Evolutionary conservation across 805 yeast species (phyloP).

Genomic region (Wickerhamiella siamensis): DNA sequence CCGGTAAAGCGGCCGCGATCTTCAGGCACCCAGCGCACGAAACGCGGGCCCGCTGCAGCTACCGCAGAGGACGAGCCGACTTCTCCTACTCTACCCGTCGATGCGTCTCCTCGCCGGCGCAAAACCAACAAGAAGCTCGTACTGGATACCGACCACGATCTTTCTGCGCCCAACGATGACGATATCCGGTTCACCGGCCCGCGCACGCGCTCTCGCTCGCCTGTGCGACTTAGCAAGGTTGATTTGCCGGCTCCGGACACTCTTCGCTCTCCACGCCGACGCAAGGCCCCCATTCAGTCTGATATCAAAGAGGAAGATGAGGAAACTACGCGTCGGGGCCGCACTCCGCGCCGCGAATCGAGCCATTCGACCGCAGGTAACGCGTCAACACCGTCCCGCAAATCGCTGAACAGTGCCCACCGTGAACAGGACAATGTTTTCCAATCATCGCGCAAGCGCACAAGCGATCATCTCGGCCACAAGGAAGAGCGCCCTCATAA

Average conservation of each 20-base stretch:
- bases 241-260: neutral
- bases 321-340: neutral
- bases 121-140: neutral
- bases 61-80: slow-evolving; percentile 1
- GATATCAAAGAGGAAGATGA: neutral
- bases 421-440: slow-evolving; percentile 14
- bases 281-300: neutral
- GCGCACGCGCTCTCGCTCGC: slow-evolving; percentile 8
- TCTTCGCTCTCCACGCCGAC: slow-evolving; percentile 1
- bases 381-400: slow-evolving; percentile 4
- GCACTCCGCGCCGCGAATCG: neutral
- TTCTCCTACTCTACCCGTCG: neutral
- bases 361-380: slow-evolving; percentile 10
- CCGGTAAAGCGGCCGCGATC: neutral
- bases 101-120: slow-evolving; percentile 6
- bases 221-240: neutral
- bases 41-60: neutral
- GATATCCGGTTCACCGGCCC: slow-evolving; percentile 1
- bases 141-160: neutral
- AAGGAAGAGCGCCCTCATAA: slow-evolving; percentile 3
- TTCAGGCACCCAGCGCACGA: neutral
- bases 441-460: slow-evolving; percentile 11
- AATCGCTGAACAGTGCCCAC: slow-evolving; percentile 1
- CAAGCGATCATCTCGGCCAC: slow-evolving; percentile 4
- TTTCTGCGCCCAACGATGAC: neutral